Evolutionary conservation across 2,329 filamentous ascomycete genomes (phyloP), one percentile per base, ranked within the genome.

Genomic region (Fusarium abutilonis): DNA sequence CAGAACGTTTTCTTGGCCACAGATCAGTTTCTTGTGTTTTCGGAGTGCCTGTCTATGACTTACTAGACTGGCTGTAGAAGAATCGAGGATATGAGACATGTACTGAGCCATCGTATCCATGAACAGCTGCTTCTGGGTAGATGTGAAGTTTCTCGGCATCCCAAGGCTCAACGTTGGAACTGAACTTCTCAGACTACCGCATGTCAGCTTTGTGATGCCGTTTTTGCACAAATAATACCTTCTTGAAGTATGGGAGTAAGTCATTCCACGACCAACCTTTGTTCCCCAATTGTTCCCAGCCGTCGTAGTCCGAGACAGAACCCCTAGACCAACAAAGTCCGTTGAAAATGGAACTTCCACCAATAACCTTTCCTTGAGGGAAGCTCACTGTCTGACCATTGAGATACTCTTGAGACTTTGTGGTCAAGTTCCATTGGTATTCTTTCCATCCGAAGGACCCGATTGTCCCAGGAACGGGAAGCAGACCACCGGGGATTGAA

Each of bases 221-320:
- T 19, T 19, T 14, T 11, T 2, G 26, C 13, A 34, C 7, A 6
- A 35, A 4, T 3, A 19, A 28, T 39, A 75, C 77, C 69, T 80
- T 81, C 32, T 74, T 76, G 56, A 82, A 77, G 49, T 80, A 82
- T 0, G 76, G 79, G 4, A 78, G 70, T n/a, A 83, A 29, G 17
- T 62, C 65, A 10, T 69, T 59, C 72, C 68, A 73, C 6, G 77
- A 70, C 72, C 77, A 81, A 3, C 77, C 79, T 0, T 75, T 66
- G 35, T 81, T 80, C 0, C 80, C 82, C 2, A 84, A 65, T 3
- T 69, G 68, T 32, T 74, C 74, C 80, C 81, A 83, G 1, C 73
- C 71, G 44, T 82, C 71, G 42, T 80, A 80, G 35, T 80, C 79
- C 1, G 70, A 66, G n/a, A 68, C 65, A 5, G 72, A 70, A 2